phyloP scores from a whole-genome alignment of 192 early-diverging fungal species.

The Coemansia sp. region DNA sequence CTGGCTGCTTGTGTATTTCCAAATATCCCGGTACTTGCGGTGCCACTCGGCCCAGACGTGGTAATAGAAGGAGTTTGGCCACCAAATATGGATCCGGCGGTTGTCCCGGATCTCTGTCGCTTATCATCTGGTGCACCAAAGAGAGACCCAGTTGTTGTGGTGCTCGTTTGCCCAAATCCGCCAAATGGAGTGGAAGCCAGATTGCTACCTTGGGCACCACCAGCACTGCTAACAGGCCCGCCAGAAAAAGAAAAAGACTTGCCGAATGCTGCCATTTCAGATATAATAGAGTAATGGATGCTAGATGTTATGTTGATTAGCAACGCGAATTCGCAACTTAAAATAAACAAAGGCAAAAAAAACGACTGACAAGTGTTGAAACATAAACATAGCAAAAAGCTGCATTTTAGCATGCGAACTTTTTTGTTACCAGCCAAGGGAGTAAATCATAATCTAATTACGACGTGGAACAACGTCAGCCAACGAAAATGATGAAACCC shows the following conservation, averaged over 20 bases:
- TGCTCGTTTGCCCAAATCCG: slow-evolving; percentile 22
- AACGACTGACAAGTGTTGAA: too few relatives aligned
- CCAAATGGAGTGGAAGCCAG: slow-evolving; percentile 30
- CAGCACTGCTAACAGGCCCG: slow-evolving; percentile 14
- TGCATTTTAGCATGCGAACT: too few relatives aligned
- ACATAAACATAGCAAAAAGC: too few relatives aligned
- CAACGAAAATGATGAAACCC: too few relatives aligned
- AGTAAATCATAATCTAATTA: too few relatives aligned
- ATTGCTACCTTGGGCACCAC: slow-evolving; percentile 5
- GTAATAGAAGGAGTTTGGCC: slow-evolving; percentile 8
- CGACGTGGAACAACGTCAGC: too few relatives aligned
- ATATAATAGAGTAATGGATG: neutral
- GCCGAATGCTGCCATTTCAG: slow-evolving; percentile 35
- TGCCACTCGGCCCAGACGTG: slow-evolving; percentile 1
- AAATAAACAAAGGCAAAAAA: neutral
- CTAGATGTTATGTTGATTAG: neutral
- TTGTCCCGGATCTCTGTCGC: slow-evolving; percentile 36
- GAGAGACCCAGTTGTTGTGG: slow-evolving; percentile 10
- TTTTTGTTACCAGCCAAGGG: too few relatives aligned
- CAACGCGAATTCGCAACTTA: neutral
- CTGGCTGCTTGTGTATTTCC: slow-evolving; percentile 10
- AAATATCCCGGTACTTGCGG: slow-evolving; percentile 13
- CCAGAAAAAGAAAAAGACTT: slow-evolving; percentile 51
- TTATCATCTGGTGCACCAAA: slow-evolving; percentile 46
- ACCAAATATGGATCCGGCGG: slow-evolving; percentile 17